Base-by-base conservation (phyloP, 495 filamentous ascomycete species). In the Hypomontagnella monticulosa region DNA sequence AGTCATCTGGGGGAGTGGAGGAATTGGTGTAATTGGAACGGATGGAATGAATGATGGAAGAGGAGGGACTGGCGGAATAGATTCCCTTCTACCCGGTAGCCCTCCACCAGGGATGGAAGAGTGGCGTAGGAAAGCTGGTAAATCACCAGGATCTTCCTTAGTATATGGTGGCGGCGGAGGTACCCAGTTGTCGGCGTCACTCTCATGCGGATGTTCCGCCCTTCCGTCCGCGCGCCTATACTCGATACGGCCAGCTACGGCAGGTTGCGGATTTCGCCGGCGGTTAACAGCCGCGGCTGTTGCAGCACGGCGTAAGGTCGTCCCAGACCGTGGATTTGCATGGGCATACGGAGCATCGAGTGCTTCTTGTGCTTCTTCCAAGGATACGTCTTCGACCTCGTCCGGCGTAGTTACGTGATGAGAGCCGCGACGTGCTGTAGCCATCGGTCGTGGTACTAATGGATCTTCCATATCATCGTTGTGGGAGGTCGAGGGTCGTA, bases 171-270 rank as follows among this genome's bases (percentile, higher is more conserved):
- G 93, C n/a, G 93, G 93, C 0, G 93, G 93, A 18, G 93, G 91
- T 5, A 93, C 91, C 93, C 93, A 97, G 61, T 93, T 91, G 64
- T 97, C 93, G 3, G 92, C 92, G 71, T 96, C 91, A 60, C 90
- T 93, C 74, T 96, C 92, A 75, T 96, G 91, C 9, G 93, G 93
- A 59, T 90, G 83, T 55, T 91, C 83, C 14, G 83, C 78, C 33
- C 87, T 81, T 11, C 87, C 89, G 72, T 91, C 87, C 20, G 91
- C 79, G 19, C 86, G 78, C 57, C 83, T 77, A 68, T 85, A 81
- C 43, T 82, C 72, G 34, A 81, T 66, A 48, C 64, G 71, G 15
- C 80, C 74, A 57, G 78, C 70, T 23, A 71, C 61, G 16, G 77
- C 66, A 46, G 77, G 59, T 49, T 72, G 70, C 8, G 87, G 86